Evolutionary conservation across 345 rosid genomes (phyloP), one percentile per base, ranked within the genome.

Genomic region (Lumnitzera littorea): DNA sequence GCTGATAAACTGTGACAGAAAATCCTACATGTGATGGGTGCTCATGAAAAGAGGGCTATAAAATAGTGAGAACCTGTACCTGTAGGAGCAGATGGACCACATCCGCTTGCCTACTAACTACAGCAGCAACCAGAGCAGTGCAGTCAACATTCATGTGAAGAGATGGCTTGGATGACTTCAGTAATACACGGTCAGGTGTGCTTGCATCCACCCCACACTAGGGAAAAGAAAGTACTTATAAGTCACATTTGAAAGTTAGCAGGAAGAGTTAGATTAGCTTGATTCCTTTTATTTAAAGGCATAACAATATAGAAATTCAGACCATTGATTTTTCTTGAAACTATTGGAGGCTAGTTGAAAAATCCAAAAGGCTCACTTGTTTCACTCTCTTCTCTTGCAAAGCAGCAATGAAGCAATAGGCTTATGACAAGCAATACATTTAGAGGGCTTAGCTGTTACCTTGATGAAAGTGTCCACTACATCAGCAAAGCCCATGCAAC

Each of bases 71-170:
- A 43, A 72, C 23, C 29, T 52, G 56, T 67, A 88, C 99, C 99
- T 86, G 84, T 65, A 94, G 78, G 62, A 94, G 84, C 67, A 75
- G 58, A 17, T 71, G 83, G 47, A 86, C 91, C 2, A 80, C 78
- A 5, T 87, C 51, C 61, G 73, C 91, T 83, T 94, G 99, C 74
- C 95, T 79, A 50, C 84, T 80, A 66, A 94, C 89, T 57, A 86
- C 84, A 66, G 92, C 89, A 65, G 92, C 96, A 17, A 82, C 89
- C 74, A 94, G 91, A 24, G 92, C 84, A 48, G 88, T 79, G 53
- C 99, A 90, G 76, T 94, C 92, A 25, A 82, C 84, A 71, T 91
- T 90, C 68, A 94, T 77, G 65, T 90, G 87, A 57, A 90, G 82
- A 64, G 96, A 83, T 76, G 99, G 99, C 60, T 83, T 90, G 24